Base-by-base conservation (phyloP, 768 basidiomycete species). In the Suillus cothurnatus region DNA sequence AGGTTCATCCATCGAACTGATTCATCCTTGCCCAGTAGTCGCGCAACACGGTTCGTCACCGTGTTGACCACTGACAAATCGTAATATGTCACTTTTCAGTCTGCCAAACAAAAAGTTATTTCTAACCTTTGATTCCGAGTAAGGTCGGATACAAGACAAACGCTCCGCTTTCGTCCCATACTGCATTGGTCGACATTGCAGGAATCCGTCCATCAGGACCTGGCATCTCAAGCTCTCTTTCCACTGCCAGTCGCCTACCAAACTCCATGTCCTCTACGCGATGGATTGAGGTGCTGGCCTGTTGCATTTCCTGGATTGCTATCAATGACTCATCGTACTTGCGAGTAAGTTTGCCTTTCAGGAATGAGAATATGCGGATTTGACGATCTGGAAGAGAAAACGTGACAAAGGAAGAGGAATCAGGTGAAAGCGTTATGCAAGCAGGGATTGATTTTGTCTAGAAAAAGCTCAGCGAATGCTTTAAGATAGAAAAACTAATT, bases 231-330 rank as follows among this genome's bases (percentile, higher is more conserved):
- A 99, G 78, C 72, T 99, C 97, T 67, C 93, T 84, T 76, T 99
- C 97, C 36, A 90, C 82, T 4, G 97, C 97, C 67, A 99, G 81
- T n/a, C 97, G 85, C 64, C 97, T 83, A n/a, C 97, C 95, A 72
- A 99, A 98, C 76, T 99, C 97, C 97, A 99, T 99, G 78, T 98
- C 95, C 62, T 99, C 97, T 21, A 99, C 88, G 71, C 88, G 91
- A 78, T 91, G 93, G 23, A 94, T 86, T 0, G 93, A 91, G 5
- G 97, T 97, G 1, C 95, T 97, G 2, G 95, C 96, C 76, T 99
- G 97, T 75, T 99, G 97, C 95, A 99, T 98, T 76, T 98, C 96
- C 74, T 97, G 94, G 45, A 96, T 92, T 0, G 97, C 96, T 34
- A 86, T 80, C 7, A 99, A 83, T 0, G 93, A 94, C 77, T 99